Conservation (phyloP, 148 eudicot species). For the Vaccinium myrtillus region DNA sequence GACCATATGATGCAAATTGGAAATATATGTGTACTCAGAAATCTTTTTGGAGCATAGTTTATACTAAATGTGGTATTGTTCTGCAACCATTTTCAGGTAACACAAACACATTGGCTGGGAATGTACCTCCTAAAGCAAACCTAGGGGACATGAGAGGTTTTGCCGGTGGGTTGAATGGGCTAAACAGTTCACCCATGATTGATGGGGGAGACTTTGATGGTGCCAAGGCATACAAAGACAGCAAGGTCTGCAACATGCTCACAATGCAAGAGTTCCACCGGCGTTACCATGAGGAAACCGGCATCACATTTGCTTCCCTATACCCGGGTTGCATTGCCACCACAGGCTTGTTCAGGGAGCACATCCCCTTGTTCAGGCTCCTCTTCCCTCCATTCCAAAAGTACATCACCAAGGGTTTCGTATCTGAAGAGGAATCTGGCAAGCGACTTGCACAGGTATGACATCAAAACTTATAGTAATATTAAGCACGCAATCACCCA, state of each 20-base stretch:
- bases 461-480: not conserved
- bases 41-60: not conserved
- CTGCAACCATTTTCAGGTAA: conserved; percentile 45
- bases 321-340: conserved; percentile 97
- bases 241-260: conserved; percentile 98
- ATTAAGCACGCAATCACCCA: not conserved
- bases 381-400: conserved; percentile 94
- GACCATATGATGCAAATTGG: not conserved
- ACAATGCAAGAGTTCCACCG: conserved; percentile 93
- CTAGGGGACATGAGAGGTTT: conserved; percentile 87
- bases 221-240: conserved; percentile 94
- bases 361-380: conserved; percentile 67
- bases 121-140: conserved; percentile 93
- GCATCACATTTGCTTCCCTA: conserved; percentile 82
- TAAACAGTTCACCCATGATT: conserved; percentile 82
- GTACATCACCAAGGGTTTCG: conserved; percentile 87
- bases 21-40: not conserved
- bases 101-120: conserved; percentile 91
- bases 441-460: conserved; percentile 84
- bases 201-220: conserved; percentile 94
- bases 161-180: conserved; percentile 60
- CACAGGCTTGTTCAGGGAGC: conserved; percentile 84
- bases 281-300: conserved; percentile 79
- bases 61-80: not conserved
- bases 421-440: conserved; percentile 90